Percentiles rank a stretch among this genome's conserved stretches.
phyloP scores from a whole-genome alignment of 1,284 basidiomycete species.

The Tilletia caries region DNA sequence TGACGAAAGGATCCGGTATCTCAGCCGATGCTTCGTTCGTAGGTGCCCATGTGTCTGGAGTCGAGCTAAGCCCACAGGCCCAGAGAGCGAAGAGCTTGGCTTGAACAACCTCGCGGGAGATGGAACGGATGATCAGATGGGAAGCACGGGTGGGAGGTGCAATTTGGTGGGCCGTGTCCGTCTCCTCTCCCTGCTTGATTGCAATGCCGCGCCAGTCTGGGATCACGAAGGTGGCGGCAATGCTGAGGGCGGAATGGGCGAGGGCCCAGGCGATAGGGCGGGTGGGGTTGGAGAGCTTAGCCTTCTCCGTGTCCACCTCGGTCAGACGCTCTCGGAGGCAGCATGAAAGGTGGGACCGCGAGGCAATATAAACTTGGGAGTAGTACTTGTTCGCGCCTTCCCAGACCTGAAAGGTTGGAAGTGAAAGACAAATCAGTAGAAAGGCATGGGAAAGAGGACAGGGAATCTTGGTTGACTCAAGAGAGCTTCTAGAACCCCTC shows the following conservation, averaged over 20 bases:
- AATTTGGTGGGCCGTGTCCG: neutral
- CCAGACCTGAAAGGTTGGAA: neutral
- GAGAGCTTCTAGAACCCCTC: neutral
- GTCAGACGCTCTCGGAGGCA: neutral
- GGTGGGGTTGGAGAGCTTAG: neutral
- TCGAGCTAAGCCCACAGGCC: slow-evolving; percentile 2
- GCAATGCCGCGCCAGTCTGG: neutral
- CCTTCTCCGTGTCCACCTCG: neutral
- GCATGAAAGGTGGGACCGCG: neutral
- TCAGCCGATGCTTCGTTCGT: neutral
- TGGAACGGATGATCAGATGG: neutral
- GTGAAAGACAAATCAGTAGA: neutral
- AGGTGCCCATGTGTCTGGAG: neutral
- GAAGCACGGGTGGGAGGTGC: neutral
- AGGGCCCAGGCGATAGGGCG: slow-evolving; percentile 1
- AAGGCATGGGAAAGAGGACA: neutral
- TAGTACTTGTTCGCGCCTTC: neutral
- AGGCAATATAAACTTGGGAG: neutral
- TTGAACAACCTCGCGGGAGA: neutral
- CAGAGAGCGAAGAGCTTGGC: neutral
- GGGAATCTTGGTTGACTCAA: too few relatives aligned
- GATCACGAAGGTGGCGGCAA: neutral
- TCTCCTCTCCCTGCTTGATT: neutral
- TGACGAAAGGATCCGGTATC: neutral
- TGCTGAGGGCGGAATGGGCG: neutral